Percentiles rank a stretch among this genome's conserved stretches.
Conservation (phyloP, 1,139 yeast genomes). For the Sugiyamaella sp. region DNA sequence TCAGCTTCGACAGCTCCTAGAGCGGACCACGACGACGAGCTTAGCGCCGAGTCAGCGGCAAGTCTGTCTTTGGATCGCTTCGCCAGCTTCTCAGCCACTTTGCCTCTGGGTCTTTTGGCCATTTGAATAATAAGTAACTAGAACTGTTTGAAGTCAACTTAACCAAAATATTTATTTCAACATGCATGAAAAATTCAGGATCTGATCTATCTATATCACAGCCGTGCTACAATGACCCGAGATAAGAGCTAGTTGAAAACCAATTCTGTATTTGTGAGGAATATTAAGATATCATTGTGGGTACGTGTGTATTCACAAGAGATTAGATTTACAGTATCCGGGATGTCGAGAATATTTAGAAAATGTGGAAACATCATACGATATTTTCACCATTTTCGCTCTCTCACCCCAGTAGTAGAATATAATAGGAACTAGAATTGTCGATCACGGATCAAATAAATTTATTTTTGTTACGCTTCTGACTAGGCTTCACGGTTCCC, state of each 20-base stretch:
- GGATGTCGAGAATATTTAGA: background rate
- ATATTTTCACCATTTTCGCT: background rate
- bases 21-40: slow-evolving; percentile 31
- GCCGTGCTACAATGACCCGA: slow-evolving; percentile 18
- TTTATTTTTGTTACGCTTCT: slow-evolving; percentile 6
- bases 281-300: too few species aligned
- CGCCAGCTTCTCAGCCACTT: slow-evolving; percentile 30
- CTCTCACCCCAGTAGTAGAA: slow-evolving; percentile 4
- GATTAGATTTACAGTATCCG: too few species aligned
- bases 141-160: background rate
- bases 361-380: background rate
- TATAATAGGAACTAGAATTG: background rate
- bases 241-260: too few species aligned
- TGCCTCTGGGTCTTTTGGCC: slow-evolving; percentile 39
- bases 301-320: too few species aligned
- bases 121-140: slow-evolving; percentile 24
- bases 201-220: slow-evolving; percentile 12
- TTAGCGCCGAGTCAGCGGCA: slow-evolving; percentile 30
- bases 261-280: too few species aligned
- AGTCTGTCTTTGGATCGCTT: slow-evolving; percentile 32
- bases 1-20: slow-evolving; percentile 34
- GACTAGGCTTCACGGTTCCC: background rate
- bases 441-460: background rate
- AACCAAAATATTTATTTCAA: slow-evolving; percentile 7
- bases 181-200: slow-evolving; percentile 18